Percentiles rank a stretch among this genome's conserved stretches.
These are phyloP conservation scores for Phaseolus lunatus DNA, from an alignment of 306 rosid genomes.

Conservation along the genomic window DNA sequence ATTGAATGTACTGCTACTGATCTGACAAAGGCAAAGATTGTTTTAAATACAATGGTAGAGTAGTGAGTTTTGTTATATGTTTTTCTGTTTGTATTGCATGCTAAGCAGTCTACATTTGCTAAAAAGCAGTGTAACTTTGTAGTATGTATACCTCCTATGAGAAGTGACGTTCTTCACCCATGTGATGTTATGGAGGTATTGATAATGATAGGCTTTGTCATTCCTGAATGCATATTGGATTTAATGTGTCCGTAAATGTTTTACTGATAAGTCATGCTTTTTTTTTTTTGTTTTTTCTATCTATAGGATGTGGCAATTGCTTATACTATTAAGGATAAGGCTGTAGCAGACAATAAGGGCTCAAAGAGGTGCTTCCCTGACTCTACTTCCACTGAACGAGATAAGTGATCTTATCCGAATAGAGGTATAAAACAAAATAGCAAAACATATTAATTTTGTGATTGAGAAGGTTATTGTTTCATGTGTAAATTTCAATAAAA, in stretches of 20 bases:
- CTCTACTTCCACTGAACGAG: slow-evolving; percentile 79
- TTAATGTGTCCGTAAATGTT: slow-evolving; percentile 25
- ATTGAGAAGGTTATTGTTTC: slow-evolving; percentile 25
- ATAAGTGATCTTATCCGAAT: slow-evolving; percentile 75
- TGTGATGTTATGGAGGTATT: slow-evolving; percentile 97
- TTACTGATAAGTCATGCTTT: slow-evolving; percentile 30
- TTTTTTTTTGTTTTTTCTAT: slow-evolving; percentile 20
- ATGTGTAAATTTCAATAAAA: slow-evolving; percentile 7
- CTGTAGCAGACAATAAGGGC: slow-evolving; percentile 78
- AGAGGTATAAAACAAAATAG: slow-evolving; percentile 63
- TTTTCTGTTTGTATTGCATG: slow-evolving; percentile 53
- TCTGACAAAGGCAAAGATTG: slow-evolving; percentile 92
- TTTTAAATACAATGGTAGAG: slow-evolving; percentile 86
- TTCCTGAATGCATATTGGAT: slow-evolving; percentile 4
- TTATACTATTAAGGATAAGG: slow-evolving; percentile 81
- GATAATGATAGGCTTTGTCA: slow-evolving; percentile 15
- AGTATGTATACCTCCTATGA: slow-evolving; percentile 85
- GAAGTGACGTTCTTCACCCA: slow-evolving; percentile 96
- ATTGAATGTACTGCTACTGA: slow-evolving; percentile 99
- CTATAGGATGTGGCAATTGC: slow-evolving; percentile 93
- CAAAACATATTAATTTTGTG: slow-evolving; percentile 2
- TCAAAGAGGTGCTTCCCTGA: slow-evolving; percentile 75
- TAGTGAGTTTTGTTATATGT: slow-evolving; percentile 24
- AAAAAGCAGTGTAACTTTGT: slow-evolving; percentile 48
- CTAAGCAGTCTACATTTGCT: slow-evolving; percentile 58